phyloP scores from a whole-genome alignment of 2,329 filamentous ascomycete species.

The Monilinia vaccinii-corymbosi region DNA sequence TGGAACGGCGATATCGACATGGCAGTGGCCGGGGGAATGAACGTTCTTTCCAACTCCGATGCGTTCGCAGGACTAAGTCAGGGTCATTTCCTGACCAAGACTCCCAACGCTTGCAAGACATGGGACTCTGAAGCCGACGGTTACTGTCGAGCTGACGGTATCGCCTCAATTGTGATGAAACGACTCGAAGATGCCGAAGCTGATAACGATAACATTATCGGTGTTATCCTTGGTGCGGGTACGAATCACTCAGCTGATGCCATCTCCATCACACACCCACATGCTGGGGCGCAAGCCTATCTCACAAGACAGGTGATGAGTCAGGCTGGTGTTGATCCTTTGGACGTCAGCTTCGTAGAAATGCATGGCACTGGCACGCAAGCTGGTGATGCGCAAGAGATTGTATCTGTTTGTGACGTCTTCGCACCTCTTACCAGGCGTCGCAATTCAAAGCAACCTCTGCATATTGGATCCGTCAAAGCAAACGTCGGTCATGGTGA shows the following conservation, averaged over 20 bases:
- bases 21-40: not conserved
- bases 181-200: not conserved
- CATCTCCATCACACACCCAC: not conserved
- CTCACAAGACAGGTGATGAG: not conserved
- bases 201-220: not conserved
- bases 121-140: not conserved
- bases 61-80: not conserved
- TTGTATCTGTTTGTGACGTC: conserved; percentile 8
- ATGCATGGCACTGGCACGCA: conserved; percentile 16
- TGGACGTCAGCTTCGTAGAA: not conserved
- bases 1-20: not conserved
- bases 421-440: conserved; percentile 22
- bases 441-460: conserved; percentile 7
- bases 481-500: conserved; percentile 21
- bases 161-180: not conserved
- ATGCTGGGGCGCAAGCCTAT: not conserved
- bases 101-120: not conserved
- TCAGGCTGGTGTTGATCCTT: not conserved
- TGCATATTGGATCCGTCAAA: conserved; percentile 20
- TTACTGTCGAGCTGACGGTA: not conserved
- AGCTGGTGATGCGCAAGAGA: conserved; percentile 17
- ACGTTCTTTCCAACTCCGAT: not conserved
- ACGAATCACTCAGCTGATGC: not conserved
- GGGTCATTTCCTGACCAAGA: not conserved
- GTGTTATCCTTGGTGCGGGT: not conserved